phyloP scores from a whole-genome alignment of 208 protist genomes.

The Leishmania turanica region DNA sequence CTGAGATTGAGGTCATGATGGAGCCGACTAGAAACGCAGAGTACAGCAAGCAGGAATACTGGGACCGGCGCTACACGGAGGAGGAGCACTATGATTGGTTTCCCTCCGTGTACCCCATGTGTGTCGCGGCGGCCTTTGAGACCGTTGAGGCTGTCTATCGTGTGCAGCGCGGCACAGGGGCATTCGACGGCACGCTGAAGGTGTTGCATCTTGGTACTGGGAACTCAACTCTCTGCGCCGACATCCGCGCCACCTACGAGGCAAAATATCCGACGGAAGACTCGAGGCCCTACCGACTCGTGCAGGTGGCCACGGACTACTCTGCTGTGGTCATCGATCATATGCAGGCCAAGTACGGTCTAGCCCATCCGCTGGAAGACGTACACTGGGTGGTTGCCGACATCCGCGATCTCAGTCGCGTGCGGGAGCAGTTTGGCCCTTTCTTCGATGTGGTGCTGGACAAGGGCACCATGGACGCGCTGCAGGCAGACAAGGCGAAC shows the following conservation, averaged over 20 bases:
- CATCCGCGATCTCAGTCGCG: constrained; percentile 59
- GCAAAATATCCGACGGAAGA: constrained; percentile 18
- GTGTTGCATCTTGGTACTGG: constrained; percentile 85
- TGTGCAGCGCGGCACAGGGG: background rate
- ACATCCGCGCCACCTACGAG: constrained; percentile 48
- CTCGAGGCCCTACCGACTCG: constrained; percentile 33
- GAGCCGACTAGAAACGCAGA: constrained; percentile 47
- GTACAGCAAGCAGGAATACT: constrained; percentile 79
- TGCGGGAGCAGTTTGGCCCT: constrained; percentile 45
- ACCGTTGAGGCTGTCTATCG: constrained; percentile 45
- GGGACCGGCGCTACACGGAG: constrained; percentile 63
- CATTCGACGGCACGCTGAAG: constrained; percentile 21
- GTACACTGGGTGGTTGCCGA: constrained; percentile 79
- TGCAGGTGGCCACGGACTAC: constrained; percentile 88
- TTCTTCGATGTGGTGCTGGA: constrained; percentile 82
- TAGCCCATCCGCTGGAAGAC: constrained; percentile 15
- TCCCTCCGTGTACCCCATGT: constrained; percentile 58
- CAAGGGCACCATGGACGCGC: constrained; percentile 88
- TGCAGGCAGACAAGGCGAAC: constrained; percentile 67
- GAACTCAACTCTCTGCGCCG: constrained; percentile 74
- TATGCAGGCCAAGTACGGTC: constrained; percentile 58
- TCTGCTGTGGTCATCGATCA: constrained; percentile 75
- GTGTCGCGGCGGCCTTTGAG: constrained; percentile 52
- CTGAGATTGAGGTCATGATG: constrained; percentile 8
- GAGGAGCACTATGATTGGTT: constrained; percentile 90